These are phyloP conservation scores for Colletotrichum tropicicola DNA, from an alignment of 2,329 filamentous ascomycete species.

Conservation along the genomic window DNA sequence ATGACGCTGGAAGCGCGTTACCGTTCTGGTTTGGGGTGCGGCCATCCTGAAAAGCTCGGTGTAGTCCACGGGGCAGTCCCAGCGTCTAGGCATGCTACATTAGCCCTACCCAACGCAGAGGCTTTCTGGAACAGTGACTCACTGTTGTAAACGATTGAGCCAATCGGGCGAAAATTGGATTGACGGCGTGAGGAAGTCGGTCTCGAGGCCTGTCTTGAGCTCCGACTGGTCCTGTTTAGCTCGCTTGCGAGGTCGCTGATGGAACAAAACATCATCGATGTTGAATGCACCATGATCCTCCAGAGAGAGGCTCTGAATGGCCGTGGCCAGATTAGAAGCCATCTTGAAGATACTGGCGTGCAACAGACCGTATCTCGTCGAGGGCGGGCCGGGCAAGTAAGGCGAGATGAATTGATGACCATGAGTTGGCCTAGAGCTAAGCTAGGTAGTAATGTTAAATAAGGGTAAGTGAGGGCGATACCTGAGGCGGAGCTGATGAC, in stretches of 20 bases:
- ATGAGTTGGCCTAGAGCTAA: too few relatives aligned
- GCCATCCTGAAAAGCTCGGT: slow-evolving; percentile 87
- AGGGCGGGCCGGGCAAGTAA: too few relatives aligned
- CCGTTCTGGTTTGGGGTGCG: slow-evolving; percentile 92
- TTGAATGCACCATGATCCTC: neutral
- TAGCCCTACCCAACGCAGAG: neutral
- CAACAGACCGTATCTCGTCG: neutral
- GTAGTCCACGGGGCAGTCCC: slow-evolving; percentile 84
- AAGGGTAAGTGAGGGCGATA: neutral
- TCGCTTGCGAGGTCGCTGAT: slow-evolving; percentile 50
- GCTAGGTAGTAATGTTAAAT: neutral
- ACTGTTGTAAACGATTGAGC: slow-evolving; percentile 89
- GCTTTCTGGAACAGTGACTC: slow-evolving; percentile 30
- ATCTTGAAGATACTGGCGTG: slow-evolving; percentile 3
- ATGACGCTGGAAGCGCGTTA: slow-evolving; percentile 90
- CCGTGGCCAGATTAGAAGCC: slow-evolving; percentile 25
- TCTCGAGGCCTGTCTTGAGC: slow-evolving; percentile 76
- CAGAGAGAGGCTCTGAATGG: slow-evolving; percentile 26
- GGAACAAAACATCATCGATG: slow-evolving; percentile 68
- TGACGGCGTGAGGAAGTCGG: slow-evolving; percentile 82
- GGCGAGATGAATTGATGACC: too few relatives aligned
- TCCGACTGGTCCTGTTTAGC: slow-evolving; percentile 64
- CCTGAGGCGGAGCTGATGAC: neutral
- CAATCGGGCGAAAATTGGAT: slow-evolving; percentile 83
- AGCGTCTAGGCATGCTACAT: slow-evolving; percentile 54